These are phyloP conservation scores for Tetrapisispora iriomotensis DNA, from an alignment of 805 yeast species.

Conservation along the genomic window DNA sequence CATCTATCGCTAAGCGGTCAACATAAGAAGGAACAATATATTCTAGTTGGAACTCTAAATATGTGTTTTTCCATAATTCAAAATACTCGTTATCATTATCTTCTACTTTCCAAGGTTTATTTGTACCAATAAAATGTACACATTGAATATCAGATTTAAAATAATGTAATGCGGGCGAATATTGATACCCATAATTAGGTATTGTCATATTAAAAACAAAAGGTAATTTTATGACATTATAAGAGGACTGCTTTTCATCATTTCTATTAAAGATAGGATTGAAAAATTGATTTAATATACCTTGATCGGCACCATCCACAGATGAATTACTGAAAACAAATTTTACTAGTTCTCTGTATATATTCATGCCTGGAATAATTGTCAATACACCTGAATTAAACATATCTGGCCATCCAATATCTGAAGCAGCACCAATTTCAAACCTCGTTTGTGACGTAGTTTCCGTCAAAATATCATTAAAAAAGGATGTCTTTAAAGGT, in stretches of 20 bases:
- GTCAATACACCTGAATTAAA: conserved; percentile 75
- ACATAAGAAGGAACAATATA: background rate
- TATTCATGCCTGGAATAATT: conserved; percentile 40
- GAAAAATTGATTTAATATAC: conserved; percentile 71
- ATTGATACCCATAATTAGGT: conserved; percentile 57
- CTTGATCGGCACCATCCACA: conserved; percentile 92
- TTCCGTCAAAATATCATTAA: conserved; percentile 15
- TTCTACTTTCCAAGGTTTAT: conserved; percentile 45
- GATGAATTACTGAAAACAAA: conserved; percentile 26
- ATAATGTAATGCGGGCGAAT: conserved; percentile 55
- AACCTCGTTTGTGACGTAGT: conserved; percentile 15
- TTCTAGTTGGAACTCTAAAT: background rate
- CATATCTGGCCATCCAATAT: conserved; percentile 86
- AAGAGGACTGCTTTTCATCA: background rate
- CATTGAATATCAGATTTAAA: conserved; percentile 38
- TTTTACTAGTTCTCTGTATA: conserved; percentile 34
- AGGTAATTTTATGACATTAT: conserved; percentile 61
- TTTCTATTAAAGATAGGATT: conserved; percentile 17
- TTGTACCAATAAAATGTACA: conserved; percentile 58
- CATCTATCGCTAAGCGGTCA: background rate
- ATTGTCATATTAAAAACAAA: conserved; percentile 76
- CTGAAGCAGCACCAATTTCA: conserved; percentile 51
- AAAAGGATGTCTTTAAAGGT: conserved; percentile 29
- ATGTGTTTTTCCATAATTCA: background rate
- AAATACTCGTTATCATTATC: background rate